Evolutionary conservation across 2,329 filamentous ascomycete genomes (phyloP), one percentile per base, ranked within the genome.

Genomic region (Cladosporium phlei): DNA sequence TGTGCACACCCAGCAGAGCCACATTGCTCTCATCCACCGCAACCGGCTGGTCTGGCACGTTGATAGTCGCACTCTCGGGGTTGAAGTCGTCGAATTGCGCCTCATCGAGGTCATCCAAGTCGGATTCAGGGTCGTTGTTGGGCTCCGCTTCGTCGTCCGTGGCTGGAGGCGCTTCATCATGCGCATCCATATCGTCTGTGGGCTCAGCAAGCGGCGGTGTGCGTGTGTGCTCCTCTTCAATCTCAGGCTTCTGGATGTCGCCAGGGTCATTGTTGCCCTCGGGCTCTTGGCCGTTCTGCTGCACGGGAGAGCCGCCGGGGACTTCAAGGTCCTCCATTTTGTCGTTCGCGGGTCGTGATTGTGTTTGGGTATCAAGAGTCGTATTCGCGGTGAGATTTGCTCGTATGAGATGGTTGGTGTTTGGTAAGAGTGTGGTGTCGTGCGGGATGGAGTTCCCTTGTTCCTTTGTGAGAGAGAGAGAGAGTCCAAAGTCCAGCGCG

Each of bases 31-130:
- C 78, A 53, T 83, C 80, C 21, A 83, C 78, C 34, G 79, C 69
- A 32, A 75, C 70, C 3, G 77, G 75, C 47, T 77, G 75, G 53
- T 80, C 78, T 35, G 81, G 77, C 16, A 48, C 46, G 11, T 40
- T 44, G 50, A 83, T 76, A 46, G 77, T 74, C 30, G 83, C 73
- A 44, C 79, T 76, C 48, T 72, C 72, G 0, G 77, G 75, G 56
- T 84, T 77, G 57, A 48, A 83, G 57, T 83, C 75, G 52, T 80
- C 78, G 54, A 83, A 82, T 59, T 83, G 77, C 30, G 76, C 76
- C 59, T 83, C 80, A 55, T 83, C 79, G 43, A 83, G 71, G 59
- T 83, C 80, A 12, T 79, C 82, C 22, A 84, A 70, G 19, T 65
- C 64, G 3, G 79, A 83, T 54, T 83, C 80, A 10, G 22, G 27